Base-by-base conservation (phyloP, 2,329 filamentous ascomycete species). In the Fusarium devonianum region DNA sequence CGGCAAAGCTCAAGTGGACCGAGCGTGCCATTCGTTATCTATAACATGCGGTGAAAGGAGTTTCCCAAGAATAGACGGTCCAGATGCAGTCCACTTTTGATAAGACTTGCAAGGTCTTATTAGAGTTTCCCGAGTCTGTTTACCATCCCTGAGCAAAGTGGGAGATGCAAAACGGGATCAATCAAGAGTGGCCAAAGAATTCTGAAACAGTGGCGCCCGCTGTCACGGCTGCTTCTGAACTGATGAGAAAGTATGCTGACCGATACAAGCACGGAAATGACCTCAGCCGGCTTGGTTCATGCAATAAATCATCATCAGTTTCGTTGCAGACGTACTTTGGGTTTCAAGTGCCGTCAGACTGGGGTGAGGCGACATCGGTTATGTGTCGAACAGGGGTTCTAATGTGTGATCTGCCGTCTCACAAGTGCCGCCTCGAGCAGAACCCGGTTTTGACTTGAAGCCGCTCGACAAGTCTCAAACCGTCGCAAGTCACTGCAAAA, bases 351-450 rank as follows among this genome's bases (percentile, higher is more conserved):
- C 13, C 38, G 17, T 9, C 38, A 32, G 35, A 22, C 35, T 14
- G 28, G 16, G 14, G 34, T 39, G 32, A 29, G 41, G 28, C 41
- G n/a, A 16, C 10, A 23, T 13, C 36, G 26, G 34, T 18, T 21
- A 30, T 29, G 38, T 13, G 40, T 14, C 7, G 5, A 14, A 26
- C 50, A 50, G 38, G 48, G 41, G 34, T 40, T 18, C 13, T 17
- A 22, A 34, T 58, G 49, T 63, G 43, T 59, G 49, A 64, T 64
- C 49, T 45, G n/a, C 44, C 52, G 60, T 63, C 60, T 63, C 60
- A 64, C 50, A 47, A 64, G 28, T 50, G 49, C 49, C 44, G 48
- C 45, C 44, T 53, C 50, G 39, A 45, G 43, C 49, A 47, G n/a
- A 19, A 56, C 38, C 60, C 60, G 60, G 60, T 63, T 64, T 63